Conservation (phyloP, 805 yeast species). For the Teunomyces kruisii region DNA sequence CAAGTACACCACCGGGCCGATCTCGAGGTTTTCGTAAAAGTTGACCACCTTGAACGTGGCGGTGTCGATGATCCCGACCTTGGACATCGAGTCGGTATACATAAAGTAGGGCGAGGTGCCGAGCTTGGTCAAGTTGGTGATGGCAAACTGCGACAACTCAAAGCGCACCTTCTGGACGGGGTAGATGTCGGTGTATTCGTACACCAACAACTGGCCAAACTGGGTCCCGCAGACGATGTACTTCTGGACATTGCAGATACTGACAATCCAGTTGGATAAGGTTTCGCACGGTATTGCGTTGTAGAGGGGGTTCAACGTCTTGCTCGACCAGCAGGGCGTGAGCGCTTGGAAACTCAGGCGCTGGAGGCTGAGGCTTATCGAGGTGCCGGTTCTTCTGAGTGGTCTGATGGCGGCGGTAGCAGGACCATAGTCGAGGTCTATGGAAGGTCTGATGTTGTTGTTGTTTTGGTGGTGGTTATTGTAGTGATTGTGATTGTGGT, state of each 20-base stretch:
- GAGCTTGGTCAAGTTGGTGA: constrained; percentile 17
- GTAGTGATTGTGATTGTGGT: no score
- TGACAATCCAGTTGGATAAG: constrained; percentile 22
- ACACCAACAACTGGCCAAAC: constrained; percentile 27
- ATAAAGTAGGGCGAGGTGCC: constrained; percentile 16
- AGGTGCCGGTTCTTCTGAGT: constrained; percentile 1
- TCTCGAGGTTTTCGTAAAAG: constrained; percentile 19
- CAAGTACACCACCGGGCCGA: constrained; percentile 21
- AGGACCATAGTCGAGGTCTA: background rate
- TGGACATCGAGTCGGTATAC: constrained; percentile 30
- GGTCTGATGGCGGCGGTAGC: constrained; percentile 4
- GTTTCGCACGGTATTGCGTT: constrained; percentile 9
- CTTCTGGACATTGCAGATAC: constrained; percentile 17
- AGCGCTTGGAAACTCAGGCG: constrained; percentile 9
- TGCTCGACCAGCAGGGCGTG: constrained; percentile 11
- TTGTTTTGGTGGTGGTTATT: background rate
- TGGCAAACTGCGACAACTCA: constrained; percentile 25
- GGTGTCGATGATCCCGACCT: constrained; percentile 26
- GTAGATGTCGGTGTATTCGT: constrained; percentile 14
- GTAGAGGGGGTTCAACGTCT: constrained; percentile 6
- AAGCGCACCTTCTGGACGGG: constrained; percentile 12
- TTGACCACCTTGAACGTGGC: constrained; percentile 12
- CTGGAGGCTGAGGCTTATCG: constrained; percentile 3
- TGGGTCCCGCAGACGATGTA: constrained; percentile 29
- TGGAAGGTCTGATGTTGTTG: background rate